Percentiles rank a stretch among this genome's conserved stretches.
These are phyloP conservation scores for Penicillium concentricum DNA, from an alignment of 2,329 filamentous ascomycete genomes.

Conservation along the genomic window DNA sequence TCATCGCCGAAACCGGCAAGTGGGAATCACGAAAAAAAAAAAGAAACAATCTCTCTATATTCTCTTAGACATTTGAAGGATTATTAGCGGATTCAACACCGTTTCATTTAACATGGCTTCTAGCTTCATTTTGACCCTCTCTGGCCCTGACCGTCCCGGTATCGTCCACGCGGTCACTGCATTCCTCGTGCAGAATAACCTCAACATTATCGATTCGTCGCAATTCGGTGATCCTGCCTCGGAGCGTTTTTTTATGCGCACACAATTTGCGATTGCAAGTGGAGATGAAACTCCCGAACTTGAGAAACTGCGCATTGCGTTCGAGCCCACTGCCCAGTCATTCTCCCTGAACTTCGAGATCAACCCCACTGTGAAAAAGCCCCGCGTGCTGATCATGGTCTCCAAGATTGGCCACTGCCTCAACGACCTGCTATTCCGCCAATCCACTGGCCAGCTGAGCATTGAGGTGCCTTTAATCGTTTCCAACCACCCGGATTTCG, in stretches of 20 bases:
- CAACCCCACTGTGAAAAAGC: slow-evolving; percentile 66
- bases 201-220: slow-evolving; percentile 82
- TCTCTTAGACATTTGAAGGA: neutral
- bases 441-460: slow-evolving; percentile 69
- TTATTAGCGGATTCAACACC: slow-evolving; percentile 27
- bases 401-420: slow-evolving; percentile 86
- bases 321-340: slow-evolving; percentile 60
- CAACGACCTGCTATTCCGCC: slow-evolving; percentile 78
- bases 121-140: slow-evolving; percentile 74
- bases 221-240: slow-evolving; percentile 77
- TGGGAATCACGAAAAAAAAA: neutral
- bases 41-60: neutral
- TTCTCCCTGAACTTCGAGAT: slow-evolving; percentile 72
- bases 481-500: slow-evolving; percentile 77
- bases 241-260: slow-evolving; percentile 82
- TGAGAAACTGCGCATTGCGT: slow-evolving; percentile 55
- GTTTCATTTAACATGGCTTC: slow-evolving; percentile 35
- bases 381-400: slow-evolving; percentile 80
- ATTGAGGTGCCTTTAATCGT: slow-evolving; percentile 77
- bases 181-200: slow-evolving; percentile 67
- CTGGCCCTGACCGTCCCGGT: slow-evolving; percentile 79
- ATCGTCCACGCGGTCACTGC: slow-evolving; percentile 83
- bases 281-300: slow-evolving; percentile 33
- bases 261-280: slow-evolving; percentile 67
- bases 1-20: slow-evolving; percentile 8